Percentiles rank a stretch among this genome's conserved stretches.
phyloP scores from a whole-genome alignment of 768 basidiomycete genomes.

The Lyophyllum decastes region DNA sequence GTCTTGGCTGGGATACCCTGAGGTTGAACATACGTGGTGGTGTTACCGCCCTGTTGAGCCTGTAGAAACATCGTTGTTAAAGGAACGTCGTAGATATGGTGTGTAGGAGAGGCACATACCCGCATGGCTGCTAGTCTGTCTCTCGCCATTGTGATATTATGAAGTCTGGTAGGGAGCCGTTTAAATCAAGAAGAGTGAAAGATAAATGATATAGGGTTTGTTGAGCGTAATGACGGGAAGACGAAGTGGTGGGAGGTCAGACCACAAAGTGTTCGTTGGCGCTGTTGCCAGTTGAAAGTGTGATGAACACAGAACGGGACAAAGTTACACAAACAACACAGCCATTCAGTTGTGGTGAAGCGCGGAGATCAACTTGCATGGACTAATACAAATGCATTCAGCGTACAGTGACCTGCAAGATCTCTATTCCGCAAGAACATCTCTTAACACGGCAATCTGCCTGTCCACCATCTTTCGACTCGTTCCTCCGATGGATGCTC shows the following conservation, averaged over 20 bases:
- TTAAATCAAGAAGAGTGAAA: slow-evolving; percentile 18
- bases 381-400: not conserved
- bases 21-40: slow-evolving; percentile 42
- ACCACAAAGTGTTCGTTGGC: slow-evolving; percentile 18
- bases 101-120: slow-evolving; percentile 41
- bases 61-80: slow-evolving; percentile 23
- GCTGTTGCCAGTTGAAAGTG: slow-evolving; percentile 12
- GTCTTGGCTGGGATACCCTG: slow-evolving; percentile 1
- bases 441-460: slow-evolving; percentile 79
- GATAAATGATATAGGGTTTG: slow-evolving; percentile 14
- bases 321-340: slow-evolving; percentile 20
- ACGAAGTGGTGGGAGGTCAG: slow-evolving; percentile 17
- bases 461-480: slow-evolving; percentile 81
- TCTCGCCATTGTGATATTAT: slow-evolving; percentile 65
- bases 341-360: not conserved
- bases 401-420: not conserved
- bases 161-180: slow-evolving; percentile 20
- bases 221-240: slow-evolving; percentile 8
- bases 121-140: slow-evolving; percentile 90
- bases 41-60: slow-evolving; percentile 68
- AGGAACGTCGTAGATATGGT: slow-evolving; percentile 6
- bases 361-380: too few relatives aligned
- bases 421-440: slow-evolving; percentile 41
- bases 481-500: slow-evolving; percentile 91
- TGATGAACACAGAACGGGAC: slow-evolving; percentile 14